Evolutionary conservation across 352 stramenopile species (phyloP).

Genomic region (Hyaloperonospora brassicae): DNA sequence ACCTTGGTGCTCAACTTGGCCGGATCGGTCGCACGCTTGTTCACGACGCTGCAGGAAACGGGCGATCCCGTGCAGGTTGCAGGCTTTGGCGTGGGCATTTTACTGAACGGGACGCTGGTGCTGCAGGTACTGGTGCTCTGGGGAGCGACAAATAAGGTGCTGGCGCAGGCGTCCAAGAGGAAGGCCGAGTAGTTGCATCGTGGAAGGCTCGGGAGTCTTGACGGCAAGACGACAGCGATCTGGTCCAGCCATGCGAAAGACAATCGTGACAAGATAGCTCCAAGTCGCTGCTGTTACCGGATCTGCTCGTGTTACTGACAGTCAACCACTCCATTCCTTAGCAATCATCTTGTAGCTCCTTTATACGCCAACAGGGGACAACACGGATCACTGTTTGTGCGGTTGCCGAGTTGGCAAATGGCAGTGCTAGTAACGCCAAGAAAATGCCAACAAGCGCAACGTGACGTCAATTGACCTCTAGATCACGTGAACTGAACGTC

Average conservation of each 20-base stretch:
- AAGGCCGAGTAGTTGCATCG: slow-evolving; percentile 42
- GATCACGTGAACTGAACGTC: too few species aligned
- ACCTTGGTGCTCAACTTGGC: slow-evolving; percentile 80
- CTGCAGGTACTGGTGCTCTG: slow-evolving; percentile 79
- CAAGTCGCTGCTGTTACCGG: background rate
- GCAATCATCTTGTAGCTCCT: background rate
- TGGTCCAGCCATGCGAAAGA: too few species aligned
- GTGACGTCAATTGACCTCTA: too few species aligned
- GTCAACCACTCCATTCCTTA: too few species aligned
- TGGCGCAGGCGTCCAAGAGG: slow-evolving; percentile 53
- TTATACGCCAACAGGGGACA: too few species aligned
- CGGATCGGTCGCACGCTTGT: slow-evolving; percentile 72
- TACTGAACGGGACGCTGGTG: slow-evolving; percentile 74
- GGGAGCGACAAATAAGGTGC: slow-evolving; percentile 67
- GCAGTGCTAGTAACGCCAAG: too few species aligned
- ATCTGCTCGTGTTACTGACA: background rate
- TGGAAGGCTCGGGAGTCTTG: background rate
- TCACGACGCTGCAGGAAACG: slow-evolving; percentile 85
- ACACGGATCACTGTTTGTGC: too few species aligned
- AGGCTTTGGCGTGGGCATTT: slow-evolving; percentile 59
- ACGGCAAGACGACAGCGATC: too few species aligned
- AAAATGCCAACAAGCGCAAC: too few species aligned
- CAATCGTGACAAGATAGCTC: too few species aligned
- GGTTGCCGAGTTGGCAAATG: too few species aligned
- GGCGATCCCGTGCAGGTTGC: slow-evolving; percentile 63